Percentiles rank a stretch among this genome's conserved stretches.
Conservation (phyloP, 306 rosid species). For the Fragaria vesca region DNA sequence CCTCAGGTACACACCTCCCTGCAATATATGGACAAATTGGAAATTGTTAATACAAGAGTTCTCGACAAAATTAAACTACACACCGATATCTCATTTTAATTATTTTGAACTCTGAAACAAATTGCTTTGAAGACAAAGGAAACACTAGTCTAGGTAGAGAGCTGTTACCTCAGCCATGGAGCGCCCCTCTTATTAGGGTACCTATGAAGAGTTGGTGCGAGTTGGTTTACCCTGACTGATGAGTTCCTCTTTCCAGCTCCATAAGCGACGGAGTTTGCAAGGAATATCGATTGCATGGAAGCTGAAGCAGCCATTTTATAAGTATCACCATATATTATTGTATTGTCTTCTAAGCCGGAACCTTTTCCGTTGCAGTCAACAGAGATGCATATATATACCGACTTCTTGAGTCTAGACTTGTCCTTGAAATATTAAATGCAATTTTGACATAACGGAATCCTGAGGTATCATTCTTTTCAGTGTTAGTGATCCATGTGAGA, state of each 20-base stretch:
- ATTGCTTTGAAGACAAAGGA: background rate
- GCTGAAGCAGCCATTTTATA: conserved; percentile 19
- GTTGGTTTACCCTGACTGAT: background rate
- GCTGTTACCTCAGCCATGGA: conserved; percentile 21
- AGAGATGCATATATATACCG: conserved; percentile 90
- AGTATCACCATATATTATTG: background rate
- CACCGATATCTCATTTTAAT: background rate
- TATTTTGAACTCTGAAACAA: background rate
- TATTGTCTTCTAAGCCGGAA: conserved; percentile 31
- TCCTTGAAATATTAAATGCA: conserved; percentile 94
- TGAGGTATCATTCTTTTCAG: conserved; percentile 58
- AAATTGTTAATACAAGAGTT: background rate
- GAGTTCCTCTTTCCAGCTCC: background rate
- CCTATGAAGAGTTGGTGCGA: conserved; percentile 1
- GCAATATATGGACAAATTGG: background rate
- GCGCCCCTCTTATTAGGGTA: conserved; percentile 6
- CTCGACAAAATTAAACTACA: background rate
- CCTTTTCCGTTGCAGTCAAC: conserved; percentile 65
- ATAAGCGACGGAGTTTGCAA: background rate
- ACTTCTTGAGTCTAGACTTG: conserved; percentile 84
- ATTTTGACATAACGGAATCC: conserved; percentile 94
- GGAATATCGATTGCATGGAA: conserved; percentile 13
- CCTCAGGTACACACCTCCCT: conserved; percentile 1
- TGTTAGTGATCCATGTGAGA: background rate
- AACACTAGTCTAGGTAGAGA: background rate